Percentiles rank a stretch among this genome's conserved stretches.
Conservation (phyloP, 1,284 basidiomycete genomes). For the Naganishia liquefaciens region DNA sequence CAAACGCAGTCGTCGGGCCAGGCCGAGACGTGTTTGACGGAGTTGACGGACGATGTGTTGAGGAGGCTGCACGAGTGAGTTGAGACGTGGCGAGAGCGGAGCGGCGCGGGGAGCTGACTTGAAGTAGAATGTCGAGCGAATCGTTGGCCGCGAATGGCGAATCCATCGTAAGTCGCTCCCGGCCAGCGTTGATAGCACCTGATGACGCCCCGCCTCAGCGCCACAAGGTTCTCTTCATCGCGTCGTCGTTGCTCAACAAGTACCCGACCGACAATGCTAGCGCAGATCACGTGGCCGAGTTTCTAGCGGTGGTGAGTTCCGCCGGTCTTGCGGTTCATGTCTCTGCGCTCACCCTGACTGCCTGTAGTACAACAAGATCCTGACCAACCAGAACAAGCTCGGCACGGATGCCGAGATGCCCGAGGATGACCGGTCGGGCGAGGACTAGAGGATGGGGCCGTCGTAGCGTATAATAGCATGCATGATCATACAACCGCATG, state of each 20-base stretch:
- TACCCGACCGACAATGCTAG: slow-evolving; percentile 38
- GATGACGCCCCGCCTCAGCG: slow-evolving; percentile 17
- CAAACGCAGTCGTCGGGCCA: slow-evolving; percentile 32
- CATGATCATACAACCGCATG: too few relatives aligned
- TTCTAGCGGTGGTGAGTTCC: slow-evolving; percentile 38
- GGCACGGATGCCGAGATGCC: slow-evolving; percentile 11
- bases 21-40: slow-evolving; percentile 33
- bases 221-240: slow-evolving; percentile 40
- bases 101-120: not conserved
- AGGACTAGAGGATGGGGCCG: not conserved
- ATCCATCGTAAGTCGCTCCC: slow-evolving; percentile 34
- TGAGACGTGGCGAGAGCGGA: too few relatives aligned
- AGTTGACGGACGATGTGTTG: slow-evolving; percentile 39
- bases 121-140: slow-evolving; percentile 39
- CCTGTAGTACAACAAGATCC: slow-evolving; percentile 30
- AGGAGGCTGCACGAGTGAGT: slow-evolving; percentile 36
- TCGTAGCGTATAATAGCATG: too few relatives aligned
- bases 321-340: not conserved
- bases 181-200: not conserved
- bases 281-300: slow-evolving; percentile 38
- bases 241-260: slow-evolving; percentile 39
- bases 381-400: slow-evolving; percentile 30
- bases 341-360: not conserved
- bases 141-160: slow-evolving; percentile 43
- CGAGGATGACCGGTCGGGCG: slow-evolving; percentile 12